phyloP scores from a whole-genome alignment of 208 protist genomes.

The Trypanosoma caninum region DNA sequence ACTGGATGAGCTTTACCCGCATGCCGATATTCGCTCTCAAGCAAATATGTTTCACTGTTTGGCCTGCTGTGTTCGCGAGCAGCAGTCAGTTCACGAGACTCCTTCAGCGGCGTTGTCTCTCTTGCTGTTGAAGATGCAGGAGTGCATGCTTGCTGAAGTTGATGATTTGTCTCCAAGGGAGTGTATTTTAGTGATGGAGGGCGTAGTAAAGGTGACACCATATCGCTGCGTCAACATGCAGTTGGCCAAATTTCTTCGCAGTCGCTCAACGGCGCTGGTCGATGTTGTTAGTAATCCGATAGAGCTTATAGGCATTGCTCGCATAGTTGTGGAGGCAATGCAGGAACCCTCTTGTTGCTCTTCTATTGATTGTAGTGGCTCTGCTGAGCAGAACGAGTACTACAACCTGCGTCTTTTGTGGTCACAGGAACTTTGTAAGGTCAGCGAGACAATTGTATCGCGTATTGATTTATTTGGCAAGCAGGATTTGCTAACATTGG shows the following conservation, averaged over 20 bases:
- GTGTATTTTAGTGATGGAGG: conserved; percentile 53
- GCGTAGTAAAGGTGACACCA: conserved; percentile 34
- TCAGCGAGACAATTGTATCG: conserved; percentile 26
- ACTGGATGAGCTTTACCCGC: conserved; percentile 16
- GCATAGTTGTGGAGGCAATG: conserved; percentile 32
- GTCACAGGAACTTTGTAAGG: conserved; percentile 22
- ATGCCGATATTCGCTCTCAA: conserved; percentile 36
- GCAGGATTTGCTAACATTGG: conserved; percentile 47
- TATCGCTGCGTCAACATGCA: conserved; percentile 22
- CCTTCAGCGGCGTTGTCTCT: conserved; percentile 18
- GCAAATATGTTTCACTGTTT: conserved; percentile 52
- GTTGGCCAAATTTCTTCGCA: conserved; percentile 42
- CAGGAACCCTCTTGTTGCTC: conserved; percentile 3
- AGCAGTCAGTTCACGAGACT: conserved; percentile 23
- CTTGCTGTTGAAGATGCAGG: conserved; percentile 31
- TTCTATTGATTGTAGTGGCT: not conserved
- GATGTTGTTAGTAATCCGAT: conserved; percentile 46
- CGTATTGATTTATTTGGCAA: conserved; percentile 37
- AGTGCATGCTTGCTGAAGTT: conserved; percentile 23
- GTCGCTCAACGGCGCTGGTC: conserved; percentile 31
- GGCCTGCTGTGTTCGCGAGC: conserved; percentile 26
- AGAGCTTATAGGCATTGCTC: conserved; percentile 45
- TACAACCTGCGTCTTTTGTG: conserved; percentile 9
- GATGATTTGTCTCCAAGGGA: conserved; percentile 42
- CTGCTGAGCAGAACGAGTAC: not conserved